Base-by-base conservation (phyloP, 768 basidiomycete genomes). In the Tricholoma terreum region DNA sequence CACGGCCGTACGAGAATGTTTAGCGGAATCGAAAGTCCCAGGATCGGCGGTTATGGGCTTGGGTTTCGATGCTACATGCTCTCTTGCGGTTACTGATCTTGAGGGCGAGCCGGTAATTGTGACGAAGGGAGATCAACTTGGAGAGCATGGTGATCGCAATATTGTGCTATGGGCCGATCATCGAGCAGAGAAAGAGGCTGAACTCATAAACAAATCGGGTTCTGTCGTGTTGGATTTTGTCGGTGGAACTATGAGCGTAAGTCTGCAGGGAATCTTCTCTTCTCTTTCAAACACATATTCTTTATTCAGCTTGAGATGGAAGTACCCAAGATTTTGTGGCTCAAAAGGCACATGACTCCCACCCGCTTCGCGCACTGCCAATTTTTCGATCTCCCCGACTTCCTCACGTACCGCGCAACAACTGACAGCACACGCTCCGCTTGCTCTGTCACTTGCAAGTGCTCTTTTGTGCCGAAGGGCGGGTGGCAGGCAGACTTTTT, bases 141-240 rank as follows among this genome's bases (percentile, higher is more conserved):
- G 90, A 2, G 69, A 76, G 52, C 73, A 67, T 17, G 90, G 89
- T 15, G 88, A 90, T 62, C 82, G 91, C 59, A 94, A 98, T 70
- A 81, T 98, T 58, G 84, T 98, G 42, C 79, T 99, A 1, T 99
- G 96, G 97, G 96, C 95, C 2, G 95, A 98, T 72, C 94, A 97
- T 72, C 84, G 96, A 50, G 96, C 97, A 0, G 89, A 92, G 74
- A 80, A 87, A 67, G 94, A 99, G 69, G 96, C 96, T 2, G 85
- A 92, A 42, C 69, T 88, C 42, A 95, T 98, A 78, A 98, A 98
- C 69, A 75, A 76, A 24, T 91, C 89, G 2, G 87, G 85, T 1
- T 91, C 91, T 50, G 78, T 86, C 27, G 94, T 97, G 35, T 77
- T 98, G 63, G 87, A 95, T 56, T 98, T 95, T 73, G 94, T 98